Conservation (phyloP, 352 stramenopile species). For the Phytopythium boreale region DNA sequence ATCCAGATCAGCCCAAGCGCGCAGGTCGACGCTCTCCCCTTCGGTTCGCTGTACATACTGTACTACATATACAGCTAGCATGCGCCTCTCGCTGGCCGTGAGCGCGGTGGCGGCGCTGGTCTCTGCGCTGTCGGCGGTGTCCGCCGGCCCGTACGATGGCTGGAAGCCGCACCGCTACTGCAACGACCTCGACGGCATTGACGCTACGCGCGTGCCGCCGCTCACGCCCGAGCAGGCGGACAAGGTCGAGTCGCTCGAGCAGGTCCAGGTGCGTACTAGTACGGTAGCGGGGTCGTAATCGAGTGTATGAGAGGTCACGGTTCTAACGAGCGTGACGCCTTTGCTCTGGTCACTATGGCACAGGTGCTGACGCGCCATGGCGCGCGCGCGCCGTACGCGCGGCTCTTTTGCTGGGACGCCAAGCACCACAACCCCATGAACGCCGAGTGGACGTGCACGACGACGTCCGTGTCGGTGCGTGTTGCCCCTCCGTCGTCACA, state of each 20-base stretch:
- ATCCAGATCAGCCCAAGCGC: background rate
- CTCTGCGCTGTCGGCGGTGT: conserved; percentile 8
- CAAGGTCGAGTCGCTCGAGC: conserved; percentile 68
- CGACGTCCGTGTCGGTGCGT: conserved; percentile 68
- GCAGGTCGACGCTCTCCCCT: background rate
- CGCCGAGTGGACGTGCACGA: conserved; percentile 69
- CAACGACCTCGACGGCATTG: conserved; percentile 66
- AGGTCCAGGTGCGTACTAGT: conserved; percentile 73
- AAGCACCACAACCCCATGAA: conserved; percentile 69
- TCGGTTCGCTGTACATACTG: too few relatives aligned
- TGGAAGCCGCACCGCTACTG: conserved; percentile 84
- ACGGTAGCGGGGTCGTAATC: background rate
- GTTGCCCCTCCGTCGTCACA: background rate
- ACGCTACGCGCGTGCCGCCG: conserved; percentile 48
- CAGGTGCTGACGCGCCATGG: conserved; percentile 77
- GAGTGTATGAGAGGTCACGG: background rate
- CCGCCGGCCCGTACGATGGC: conserved; percentile 54
- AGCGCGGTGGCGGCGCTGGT: conserved; percentile 14
- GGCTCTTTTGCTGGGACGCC: conserved; percentile 78
- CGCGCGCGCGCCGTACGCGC: conserved; percentile 65
- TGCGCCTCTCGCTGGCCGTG: conserved; percentile 26
- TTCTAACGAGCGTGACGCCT: background rate
- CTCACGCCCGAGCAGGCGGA: conserved; percentile 51
- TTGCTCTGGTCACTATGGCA: conserved; percentile 2
- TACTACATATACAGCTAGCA: too few relatives aligned